Conservation (phyloP, 2,329 filamentous ascomycete genomes). For the Calonectria henricotiae region DNA sequence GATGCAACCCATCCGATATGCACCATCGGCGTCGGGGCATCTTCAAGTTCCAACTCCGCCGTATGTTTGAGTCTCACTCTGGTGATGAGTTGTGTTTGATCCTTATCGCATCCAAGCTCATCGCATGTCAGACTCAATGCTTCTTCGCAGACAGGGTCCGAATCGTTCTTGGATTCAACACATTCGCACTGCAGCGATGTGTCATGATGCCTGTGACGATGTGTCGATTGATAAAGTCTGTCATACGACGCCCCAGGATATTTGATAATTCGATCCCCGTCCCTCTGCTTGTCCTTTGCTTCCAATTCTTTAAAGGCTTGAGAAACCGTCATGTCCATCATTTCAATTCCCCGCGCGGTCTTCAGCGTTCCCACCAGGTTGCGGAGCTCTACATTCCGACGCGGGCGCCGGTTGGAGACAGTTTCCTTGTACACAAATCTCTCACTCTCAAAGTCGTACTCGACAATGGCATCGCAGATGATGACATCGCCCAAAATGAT, state of each 20-base stretch:
- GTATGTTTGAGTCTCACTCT: background rate
- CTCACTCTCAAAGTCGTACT: background rate
- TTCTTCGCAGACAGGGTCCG: background rate
- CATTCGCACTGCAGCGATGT: background rate
- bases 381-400: background rate
- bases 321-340: background rate
- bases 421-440: background rate
- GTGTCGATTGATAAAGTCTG: background rate
- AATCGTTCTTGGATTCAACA: background rate
- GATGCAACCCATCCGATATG: background rate
- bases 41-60: background rate
- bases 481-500: background rate
- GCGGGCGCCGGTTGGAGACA: background rate
- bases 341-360: background rate
- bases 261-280: background rate
- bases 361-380: background rate
- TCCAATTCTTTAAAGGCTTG: background rate
- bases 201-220: background rate
- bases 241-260: background rate
- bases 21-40: background rate
- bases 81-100: background rate
- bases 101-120: background rate
- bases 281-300: background rate
- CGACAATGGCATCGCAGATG: background rate
- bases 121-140: background rate